phyloP scores from a whole-genome alignment of 176 grass and related monocot genomes.

The Phyllostachys edulis region DNA sequence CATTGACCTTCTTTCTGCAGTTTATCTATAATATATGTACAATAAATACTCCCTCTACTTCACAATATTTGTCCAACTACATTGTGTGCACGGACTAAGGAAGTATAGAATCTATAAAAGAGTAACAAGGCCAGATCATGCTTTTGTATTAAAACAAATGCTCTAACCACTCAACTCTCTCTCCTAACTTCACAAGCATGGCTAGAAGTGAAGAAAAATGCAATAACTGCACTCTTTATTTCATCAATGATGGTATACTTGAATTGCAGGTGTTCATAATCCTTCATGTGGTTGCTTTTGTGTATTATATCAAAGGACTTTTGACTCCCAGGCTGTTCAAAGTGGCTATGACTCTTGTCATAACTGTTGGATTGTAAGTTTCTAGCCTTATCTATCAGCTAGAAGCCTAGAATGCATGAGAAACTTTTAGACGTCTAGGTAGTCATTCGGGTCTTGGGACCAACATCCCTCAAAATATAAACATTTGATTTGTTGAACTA shows the following conservation, averaged over 20 bases:
- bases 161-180: neutral
- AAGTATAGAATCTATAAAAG: neutral
- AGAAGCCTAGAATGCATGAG: neutral
- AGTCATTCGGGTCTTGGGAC: slow-evolving; percentile 1
- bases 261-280: slow-evolving; percentile 95
- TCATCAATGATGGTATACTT: slow-evolving; percentile 22
- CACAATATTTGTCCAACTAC: slow-evolving; percentile 8
- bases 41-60: slow-evolving; percentile 15
- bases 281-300: slow-evolving; percentile 90
- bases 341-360: slow-evolving; percentile 95
- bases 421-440: neutral
- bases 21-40: slow-evolving; percentile 2
- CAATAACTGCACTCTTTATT: neutral
- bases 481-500: neutral
- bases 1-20: neutral
- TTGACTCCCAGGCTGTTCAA: slow-evolving; percentile 87
- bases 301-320: slow-evolving; percentile 97
- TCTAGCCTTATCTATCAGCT: slow-evolving; percentile 19
- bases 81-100: neutral
- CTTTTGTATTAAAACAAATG: slow-evolving; percentile 2
- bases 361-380: slow-evolving; percentile 86
- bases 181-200: slow-evolving; percentile 1
- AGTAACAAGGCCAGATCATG: neutral
- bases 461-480: neutral
- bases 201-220: neutral